A percentile compares a stretch with the other conserved stretches of the same genome.
These are phyloP conservation scores for Pulveroboletus sp. DNA, from an alignment of 768 basidiomycete species.

Conservation along the genomic window DNA sequence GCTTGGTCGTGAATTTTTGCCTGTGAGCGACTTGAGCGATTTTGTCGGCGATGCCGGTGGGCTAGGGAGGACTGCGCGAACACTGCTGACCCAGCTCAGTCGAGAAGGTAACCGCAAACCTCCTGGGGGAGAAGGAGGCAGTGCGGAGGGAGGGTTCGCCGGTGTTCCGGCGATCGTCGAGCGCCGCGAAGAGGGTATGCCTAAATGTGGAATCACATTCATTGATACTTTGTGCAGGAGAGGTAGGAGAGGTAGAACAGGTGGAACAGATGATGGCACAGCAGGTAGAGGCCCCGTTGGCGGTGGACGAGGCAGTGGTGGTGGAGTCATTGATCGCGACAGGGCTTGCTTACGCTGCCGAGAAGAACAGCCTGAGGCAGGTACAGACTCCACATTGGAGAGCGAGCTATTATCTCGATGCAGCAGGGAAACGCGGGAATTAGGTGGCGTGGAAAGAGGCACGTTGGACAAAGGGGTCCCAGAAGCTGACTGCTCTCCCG, in stretches of 20 bases:
- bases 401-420: conserved; percentile 4
- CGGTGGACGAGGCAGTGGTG: conserved; percentile 25
- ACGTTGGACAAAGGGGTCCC: neutral
- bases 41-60: conserved; percentile 29
- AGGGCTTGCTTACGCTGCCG: conserved; percentile 19
- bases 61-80: conserved; percentile 26
- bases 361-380: conserved; percentile 10
- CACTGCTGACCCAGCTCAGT: conserved; percentile 26
- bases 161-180: conserved; percentile 2
- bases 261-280: conserved; percentile 20
- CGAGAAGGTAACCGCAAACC: conserved; percentile 30
- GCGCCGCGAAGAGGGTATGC: conserved; percentile 6
- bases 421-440: conserved; percentile 1
- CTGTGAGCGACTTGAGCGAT: conserved; percentile 4
- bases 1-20: neutral
- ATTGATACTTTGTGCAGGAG: conserved; percentile 15
- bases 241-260: conserved; percentile 27
- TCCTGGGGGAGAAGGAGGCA: conserved; percentile 26
- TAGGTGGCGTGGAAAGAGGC: conserved; percentile 2
- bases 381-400: conserved; percentile 19
- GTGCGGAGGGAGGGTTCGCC: conserved; percentile 7
- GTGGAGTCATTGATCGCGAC: conserved; percentile 25
- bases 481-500: neutral
- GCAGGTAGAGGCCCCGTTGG: conserved; percentile 29
- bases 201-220: conserved; percentile 3